These are phyloP conservation scores for Blumeriella jaapii DNA, from an alignment of 2,329 filamentous ascomycete species.

Conservation along the genomic window DNA sequence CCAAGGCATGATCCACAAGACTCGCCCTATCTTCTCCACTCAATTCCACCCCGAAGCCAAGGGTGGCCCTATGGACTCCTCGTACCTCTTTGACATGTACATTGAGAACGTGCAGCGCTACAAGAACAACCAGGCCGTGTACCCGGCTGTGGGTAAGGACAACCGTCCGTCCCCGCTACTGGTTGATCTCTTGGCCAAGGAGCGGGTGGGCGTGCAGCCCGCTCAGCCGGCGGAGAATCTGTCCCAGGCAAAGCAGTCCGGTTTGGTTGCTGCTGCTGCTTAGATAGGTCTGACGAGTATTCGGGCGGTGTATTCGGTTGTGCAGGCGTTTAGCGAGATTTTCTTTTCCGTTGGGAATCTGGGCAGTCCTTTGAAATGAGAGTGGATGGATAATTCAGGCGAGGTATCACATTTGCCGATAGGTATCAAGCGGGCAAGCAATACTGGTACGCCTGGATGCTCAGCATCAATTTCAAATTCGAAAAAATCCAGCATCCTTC, in stretches of 20 bases:
- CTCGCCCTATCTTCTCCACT: constrained; percentile 92
- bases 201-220: constrained; percentile 70
- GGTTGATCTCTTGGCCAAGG: constrained; percentile 83
- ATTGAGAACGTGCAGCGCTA: constrained; percentile 79
- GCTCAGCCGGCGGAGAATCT: constrained; percentile 19
- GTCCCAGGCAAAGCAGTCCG: constrained; percentile 14
- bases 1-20: constrained; percentile 78
- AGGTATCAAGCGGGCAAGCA: no score
- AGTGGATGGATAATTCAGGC: no score
- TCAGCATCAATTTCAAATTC: no score
- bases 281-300: no score
- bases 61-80: constrained; percentile 89
- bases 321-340: no score
- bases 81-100: constrained; percentile 95
- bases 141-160: constrained; percentile 59
- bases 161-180: constrained; percentile 80
- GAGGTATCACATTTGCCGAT: no score
- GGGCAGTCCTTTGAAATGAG: no score
- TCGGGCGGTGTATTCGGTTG: no score
- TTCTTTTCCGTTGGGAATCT: no score
- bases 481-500: no score
- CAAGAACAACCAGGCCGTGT: constrained; percentile 70
- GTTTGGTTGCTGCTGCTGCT: no score
- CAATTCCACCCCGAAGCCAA: constrained; percentile 99
- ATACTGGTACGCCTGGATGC: no score